Evolutionary conservation across 2,329 filamentous ascomycete genomes (phyloP), one percentile per base, ranked within the genome.

Genomic region (Sphaerostilbella broomeana): DNA sequence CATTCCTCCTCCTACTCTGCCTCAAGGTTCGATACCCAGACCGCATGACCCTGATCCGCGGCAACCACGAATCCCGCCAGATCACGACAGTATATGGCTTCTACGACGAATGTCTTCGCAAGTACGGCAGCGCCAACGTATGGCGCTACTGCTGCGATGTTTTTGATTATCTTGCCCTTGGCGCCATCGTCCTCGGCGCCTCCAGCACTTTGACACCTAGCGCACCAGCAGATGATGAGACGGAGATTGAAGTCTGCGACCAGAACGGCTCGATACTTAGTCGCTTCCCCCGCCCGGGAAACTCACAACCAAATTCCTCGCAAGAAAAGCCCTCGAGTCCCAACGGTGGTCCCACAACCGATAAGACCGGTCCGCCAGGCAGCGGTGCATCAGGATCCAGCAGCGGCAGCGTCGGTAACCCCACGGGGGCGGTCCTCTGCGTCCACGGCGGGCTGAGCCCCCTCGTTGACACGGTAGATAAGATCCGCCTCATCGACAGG

Each of bases 1-100:
- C 89, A 4, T 95, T 98, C 59, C 81, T 95, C 46, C 84, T 98
- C 40, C 81, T 98, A 9, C 78, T 98, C 38, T 95, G 88, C 59
- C 79, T 97, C 54, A 97, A 97, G 73, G 90, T 97, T 46, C 84
- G 90, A 60, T 97, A 97, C 59, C 92, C 90, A 38, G 88, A 97
- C 63, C 86, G 92, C 51, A 95, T 97, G 69, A 97, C 92, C 4
- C 75, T 97, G 28, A 95, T 97, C 56, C 78, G 90, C 48, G 90
- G 90, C 48, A 95, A 95, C 61, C 88, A 95, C 69, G 90, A 97
- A 65, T 95, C 89, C 30, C 80, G 90, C 43, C 90, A 97, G 62
- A 97, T 97, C 50, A 97, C 90, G 16, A 94, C 87, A 5, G 90
- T 97, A 11, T 97, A 97, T 60, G 90, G 90, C 47, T 97, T 97